Evolutionary conservation across 2,329 filamentous ascomycete genomes (phyloP).

Genomic region (Chaetomium olivaceum): DNA sequence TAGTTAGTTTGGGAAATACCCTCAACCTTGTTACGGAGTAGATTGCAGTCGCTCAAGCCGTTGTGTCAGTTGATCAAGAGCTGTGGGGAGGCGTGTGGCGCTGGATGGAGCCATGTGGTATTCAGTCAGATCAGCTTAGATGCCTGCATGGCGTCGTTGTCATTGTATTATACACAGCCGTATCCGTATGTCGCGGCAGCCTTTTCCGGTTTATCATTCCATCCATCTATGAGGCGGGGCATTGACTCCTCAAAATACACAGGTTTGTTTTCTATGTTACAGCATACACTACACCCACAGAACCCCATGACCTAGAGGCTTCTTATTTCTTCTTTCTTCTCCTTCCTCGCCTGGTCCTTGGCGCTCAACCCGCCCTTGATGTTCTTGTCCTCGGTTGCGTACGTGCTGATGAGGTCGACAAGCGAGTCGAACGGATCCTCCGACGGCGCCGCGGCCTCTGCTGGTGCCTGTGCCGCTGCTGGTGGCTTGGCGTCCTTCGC

Average conservation of each 20-base stretch:
- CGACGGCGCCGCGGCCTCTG: conserved; percentile 29
- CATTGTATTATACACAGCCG: conserved; percentile 35
- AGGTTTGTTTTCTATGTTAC: conserved; percentile 20
- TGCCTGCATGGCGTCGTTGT: background rate
- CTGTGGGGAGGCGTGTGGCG: background rate
- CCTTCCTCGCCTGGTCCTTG: conserved; percentile 42
- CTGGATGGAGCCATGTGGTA: background rate
- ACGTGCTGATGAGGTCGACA: conserved; percentile 55
- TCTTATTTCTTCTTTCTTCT: conserved; percentile 41
- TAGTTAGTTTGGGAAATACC: conserved; percentile 7
- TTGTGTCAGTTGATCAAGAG: background rate
- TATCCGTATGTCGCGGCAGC: conserved; percentile 5
- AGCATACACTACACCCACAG: conserved; percentile 14
- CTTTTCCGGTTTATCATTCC: conserved; percentile 5
- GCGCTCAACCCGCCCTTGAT: conserved; percentile 43
- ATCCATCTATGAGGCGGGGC: conserved; percentile 2
- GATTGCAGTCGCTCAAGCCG: background rate
- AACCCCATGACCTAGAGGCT: background rate
- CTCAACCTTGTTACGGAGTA: background rate
- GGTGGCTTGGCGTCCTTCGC: conserved; percentile 32
- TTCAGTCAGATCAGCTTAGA: background rate
- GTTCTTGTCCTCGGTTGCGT: conserved; percentile 45
- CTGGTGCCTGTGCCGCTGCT: conserved; percentile 28
- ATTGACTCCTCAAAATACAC: conserved; percentile 9
- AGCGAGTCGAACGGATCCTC: conserved; percentile 42